Conservation (phyloP, 768 basidiomycete species). For the Lyophyllum shimeji region DNA sequence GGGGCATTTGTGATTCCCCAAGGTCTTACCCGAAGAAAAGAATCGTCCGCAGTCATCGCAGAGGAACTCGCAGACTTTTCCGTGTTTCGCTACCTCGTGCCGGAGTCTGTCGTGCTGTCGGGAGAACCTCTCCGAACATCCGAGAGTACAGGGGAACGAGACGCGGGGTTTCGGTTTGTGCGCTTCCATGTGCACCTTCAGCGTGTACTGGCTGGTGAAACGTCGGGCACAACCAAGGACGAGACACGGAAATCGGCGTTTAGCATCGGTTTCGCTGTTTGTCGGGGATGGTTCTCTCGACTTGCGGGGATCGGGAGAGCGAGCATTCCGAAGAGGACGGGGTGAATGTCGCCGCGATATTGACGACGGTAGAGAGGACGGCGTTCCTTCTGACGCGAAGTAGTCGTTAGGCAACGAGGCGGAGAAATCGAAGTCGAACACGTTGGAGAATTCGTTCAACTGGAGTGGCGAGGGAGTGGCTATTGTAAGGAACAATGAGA, state of each 20-base stretch:
- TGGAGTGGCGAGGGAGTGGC: conserved; percentile 32
- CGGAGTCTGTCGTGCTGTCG: conserved; percentile 56
- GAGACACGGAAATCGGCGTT: conserved; percentile 48
- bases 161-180: conserved; percentile 52
- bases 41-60: conserved; percentile 53
- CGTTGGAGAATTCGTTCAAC: conserved; percentile 28
- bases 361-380: conserved; percentile 10
- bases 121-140: conserved; percentile 54
- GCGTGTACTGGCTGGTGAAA: conserved; percentile 54
- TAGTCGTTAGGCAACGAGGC: conserved; percentile 25
- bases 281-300: conserved; percentile 34
- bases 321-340: conserved; percentile 8
- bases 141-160: conserved; percentile 51
- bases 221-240: conserved; percentile 46
- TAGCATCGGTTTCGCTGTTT: conserved; percentile 32
- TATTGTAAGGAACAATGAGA: conserved; percentile 15
- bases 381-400: conserved; percentile 12
- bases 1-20: conserved; percentile 57
- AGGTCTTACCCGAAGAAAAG: conserved; percentile 51
- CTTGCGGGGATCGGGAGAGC: conserved; percentile 10
- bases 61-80: conserved; percentile 52
- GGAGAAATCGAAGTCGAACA: conserved; percentile 33
- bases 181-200: conserved; percentile 55
- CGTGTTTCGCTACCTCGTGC: conserved; percentile 59
- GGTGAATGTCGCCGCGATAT: conserved; percentile 13